A percentile compares a stretch with the other conserved stretches of the same genome.
phyloP scores from a whole-genome alignment of 495 filamentous ascomycete species.

The Chaetomium tenue region DNA sequence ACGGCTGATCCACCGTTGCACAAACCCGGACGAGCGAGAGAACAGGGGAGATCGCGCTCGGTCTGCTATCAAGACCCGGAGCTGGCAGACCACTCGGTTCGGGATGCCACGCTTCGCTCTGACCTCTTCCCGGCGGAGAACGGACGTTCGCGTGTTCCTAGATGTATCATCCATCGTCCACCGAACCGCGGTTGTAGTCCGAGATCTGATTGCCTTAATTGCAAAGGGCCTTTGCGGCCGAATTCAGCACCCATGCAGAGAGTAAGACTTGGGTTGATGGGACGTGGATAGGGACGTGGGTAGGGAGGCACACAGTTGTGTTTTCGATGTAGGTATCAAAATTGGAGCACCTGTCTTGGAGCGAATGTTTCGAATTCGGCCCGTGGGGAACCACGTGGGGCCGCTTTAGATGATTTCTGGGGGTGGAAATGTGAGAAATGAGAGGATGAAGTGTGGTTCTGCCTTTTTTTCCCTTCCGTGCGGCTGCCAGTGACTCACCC shows the following conservation, averaged over 20 bases:
- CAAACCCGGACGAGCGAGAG: slow-evolving; percentile 9
- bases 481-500: not conserved
- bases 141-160: not conserved
- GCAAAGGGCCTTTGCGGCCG: not conserved
- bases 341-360: not conserved
- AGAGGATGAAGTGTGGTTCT: not conserved
- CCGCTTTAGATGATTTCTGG: slow-evolving; percentile 3
- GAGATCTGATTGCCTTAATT: not conserved
- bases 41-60: not conserved
- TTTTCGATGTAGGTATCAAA: slow-evolving; percentile 10
- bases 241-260: not conserved
- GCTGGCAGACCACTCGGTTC: not conserved
- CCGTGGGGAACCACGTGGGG: slow-evolving; percentile 19
- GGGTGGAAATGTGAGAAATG: slow-evolving; percentile 7
- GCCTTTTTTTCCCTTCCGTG: not conserved
- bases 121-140: not conserved
- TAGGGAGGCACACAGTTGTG: not conserved
- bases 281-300: no score
- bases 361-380: slow-evolving; percentile 15
- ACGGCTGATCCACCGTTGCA: slow-evolving; percentile 10
- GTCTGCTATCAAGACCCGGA: slow-evolving; percentile 7
- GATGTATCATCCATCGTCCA: slow-evolving; percentile 2
- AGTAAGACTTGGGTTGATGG: not conserved
- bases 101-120: not conserved
- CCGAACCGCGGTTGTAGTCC: not conserved